Percentiles rank a stretch among this genome's conserved stretches.
Evolutionary conservation across 2,329 filamentous ascomycete genomes (phyloP).

Genomic region (Bipolaris sorokiniana): DNA sequence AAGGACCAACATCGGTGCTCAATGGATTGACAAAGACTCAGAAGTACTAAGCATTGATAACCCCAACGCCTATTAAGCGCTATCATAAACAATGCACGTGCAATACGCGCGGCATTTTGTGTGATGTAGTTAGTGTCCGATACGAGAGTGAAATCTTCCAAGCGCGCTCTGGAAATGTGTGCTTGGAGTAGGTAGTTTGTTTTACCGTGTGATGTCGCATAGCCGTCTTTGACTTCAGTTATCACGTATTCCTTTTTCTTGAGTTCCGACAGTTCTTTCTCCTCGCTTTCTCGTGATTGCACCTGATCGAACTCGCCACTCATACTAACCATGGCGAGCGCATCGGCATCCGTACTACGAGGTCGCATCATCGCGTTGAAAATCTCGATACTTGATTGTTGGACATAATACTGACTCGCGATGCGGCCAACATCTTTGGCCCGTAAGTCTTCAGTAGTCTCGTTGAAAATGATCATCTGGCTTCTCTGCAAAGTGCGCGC

Average conservation of each 20-base stretch:
- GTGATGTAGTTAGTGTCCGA: conserved; percentile 95
- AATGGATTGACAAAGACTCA: conserved; percentile 95
- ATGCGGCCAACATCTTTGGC: conserved; percentile 96
- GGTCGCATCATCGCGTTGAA: conserved; percentile 96
- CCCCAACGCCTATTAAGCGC: conserved; percentile 95
- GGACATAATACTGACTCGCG: conserved; percentile 94
- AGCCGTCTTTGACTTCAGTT: conserved; percentile 76
- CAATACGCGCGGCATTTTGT: conserved; percentile 94
- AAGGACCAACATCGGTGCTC: conserved; percentile 96
- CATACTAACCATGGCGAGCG: conserved; percentile 95
- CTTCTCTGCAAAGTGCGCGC: conserved; percentile 86
- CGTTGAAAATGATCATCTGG: conserved; percentile 99
- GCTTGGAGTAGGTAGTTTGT: conserved; percentile 95
- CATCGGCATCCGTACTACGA: conserved; percentile 84
- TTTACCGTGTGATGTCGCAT: conserved; percentile 77
- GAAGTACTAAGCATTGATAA: conserved; percentile 86
- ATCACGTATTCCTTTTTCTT: conserved; percentile 69
- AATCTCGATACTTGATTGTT: conserved; percentile 90
- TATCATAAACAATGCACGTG: conserved; percentile 95
- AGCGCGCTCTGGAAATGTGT: conserved; percentile 84
- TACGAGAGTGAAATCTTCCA: conserved; percentile 90
- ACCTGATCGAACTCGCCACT: conserved; percentile 98
- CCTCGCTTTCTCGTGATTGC: conserved; percentile 87
- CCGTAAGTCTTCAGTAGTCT: conserved; percentile 87
- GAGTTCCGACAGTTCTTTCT: conserved; percentile 80